A percentile compares a stretch with the other conserved stretches of the same genome.
phyloP scores from a whole-genome alignment of 768 basidiomycete species.

The Mycena floridula region DNA sequence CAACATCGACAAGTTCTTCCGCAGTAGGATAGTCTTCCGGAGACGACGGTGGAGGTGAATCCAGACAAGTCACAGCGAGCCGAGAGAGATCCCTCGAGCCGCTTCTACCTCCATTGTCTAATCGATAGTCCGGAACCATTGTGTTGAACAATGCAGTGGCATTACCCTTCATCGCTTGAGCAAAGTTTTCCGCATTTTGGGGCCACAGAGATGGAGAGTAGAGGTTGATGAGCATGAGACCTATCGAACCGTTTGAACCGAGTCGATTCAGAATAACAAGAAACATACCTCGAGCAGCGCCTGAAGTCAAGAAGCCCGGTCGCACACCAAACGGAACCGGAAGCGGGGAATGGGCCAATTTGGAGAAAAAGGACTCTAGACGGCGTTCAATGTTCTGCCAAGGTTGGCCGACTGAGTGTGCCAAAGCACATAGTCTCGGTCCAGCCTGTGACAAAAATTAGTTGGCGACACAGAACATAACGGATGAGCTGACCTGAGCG shows the following conservation, averaged over 20 bases:
- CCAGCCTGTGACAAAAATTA: too few relatives aligned
- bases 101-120: background rate
- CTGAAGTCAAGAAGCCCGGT: constrained; percentile 15
- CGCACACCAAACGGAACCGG: constrained; percentile 10
- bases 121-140: background rate
- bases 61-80: constrained; percentile 17
- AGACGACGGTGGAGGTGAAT: constrained; percentile 14
- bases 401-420: constrained; percentile 7
- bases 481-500: too few relatives aligned
- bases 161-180: constrained; percentile 15
- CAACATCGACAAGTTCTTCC: constrained; percentile 8
- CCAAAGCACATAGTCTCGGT: constrained; percentile 12
- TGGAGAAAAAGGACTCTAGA: constrained; percentile 15
- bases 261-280: too few relatives aligned
- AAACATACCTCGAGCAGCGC: constrained; percentile 17
- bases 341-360: constrained; percentile 12
- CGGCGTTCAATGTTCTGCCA: constrained; percentile 8
- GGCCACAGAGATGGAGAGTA: constrained; percentile 13
- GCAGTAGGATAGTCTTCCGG: constrained; percentile 5
- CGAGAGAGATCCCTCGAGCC: constrained; percentile 13
- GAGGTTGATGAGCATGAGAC: constrained; percentile 11
- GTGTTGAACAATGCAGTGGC: constrained; percentile 14
- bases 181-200: constrained; percentile 7
- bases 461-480: too few relatives aligned
- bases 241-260: too few relatives aligned